Percentiles rank a stretch among this genome's conserved stretches.
Evolutionary conservation across 2,329 filamentous ascomycete genomes (phyloP).

Genomic region (Hirsutella minnesotensis): DNA sequence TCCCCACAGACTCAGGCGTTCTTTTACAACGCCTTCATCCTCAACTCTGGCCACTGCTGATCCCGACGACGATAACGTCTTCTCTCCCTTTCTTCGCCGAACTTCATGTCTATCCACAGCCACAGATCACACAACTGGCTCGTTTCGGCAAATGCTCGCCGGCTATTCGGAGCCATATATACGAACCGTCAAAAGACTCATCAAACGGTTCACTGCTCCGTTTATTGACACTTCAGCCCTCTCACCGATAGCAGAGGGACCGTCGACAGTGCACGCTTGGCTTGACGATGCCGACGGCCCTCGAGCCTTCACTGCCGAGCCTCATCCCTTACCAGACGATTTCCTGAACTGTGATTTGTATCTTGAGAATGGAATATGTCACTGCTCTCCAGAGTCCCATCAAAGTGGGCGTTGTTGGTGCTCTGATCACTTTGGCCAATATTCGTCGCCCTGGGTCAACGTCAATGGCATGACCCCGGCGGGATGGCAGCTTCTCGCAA

Average conservation of each 20-base stretch:
- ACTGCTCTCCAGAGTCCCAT: slow-evolving; percentile 11
- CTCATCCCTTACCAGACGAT: slow-evolving; percentile 34
- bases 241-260: slow-evolving; percentile 11
- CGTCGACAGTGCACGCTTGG: slow-evolving; percentile 10
- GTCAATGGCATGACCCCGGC: slow-evolving; percentile 10
- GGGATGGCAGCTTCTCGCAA: slow-evolving; percentile 8
- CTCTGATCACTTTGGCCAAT: slow-evolving; percentile 12
- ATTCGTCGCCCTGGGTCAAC: slow-evolving; percentile 18
- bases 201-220: slow-evolving; percentile 26
- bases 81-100: slow-evolving; percentile 18
- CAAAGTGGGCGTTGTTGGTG: slow-evolving; percentile 16
- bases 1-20: no score
- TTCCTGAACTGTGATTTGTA: slow-evolving; percentile 26
- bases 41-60: no score
- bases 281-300: slow-evolving; percentile 17
- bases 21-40: no score
- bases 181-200: slow-evolving; percentile 23
- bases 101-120: slow-evolving; percentile 25
- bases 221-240: slow-evolving; percentile 9
- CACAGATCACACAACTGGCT: slow-evolving; percentile 24
- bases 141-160: slow-evolving; percentile 19
- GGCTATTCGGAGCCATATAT: slow-evolving; percentile 21
- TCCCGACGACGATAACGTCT: slow-evolving; percentile 2
- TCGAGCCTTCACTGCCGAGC: slow-evolving; percentile 6
- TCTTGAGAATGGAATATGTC: slow-evolving; percentile 10